A percentile compares a stretch with the other conserved stretches of the same genome.
These are phyloP conservation scores for Agaricus blazei DNA, from an alignment of 768 basidiomycete species.

Conservation along the genomic window DNA sequence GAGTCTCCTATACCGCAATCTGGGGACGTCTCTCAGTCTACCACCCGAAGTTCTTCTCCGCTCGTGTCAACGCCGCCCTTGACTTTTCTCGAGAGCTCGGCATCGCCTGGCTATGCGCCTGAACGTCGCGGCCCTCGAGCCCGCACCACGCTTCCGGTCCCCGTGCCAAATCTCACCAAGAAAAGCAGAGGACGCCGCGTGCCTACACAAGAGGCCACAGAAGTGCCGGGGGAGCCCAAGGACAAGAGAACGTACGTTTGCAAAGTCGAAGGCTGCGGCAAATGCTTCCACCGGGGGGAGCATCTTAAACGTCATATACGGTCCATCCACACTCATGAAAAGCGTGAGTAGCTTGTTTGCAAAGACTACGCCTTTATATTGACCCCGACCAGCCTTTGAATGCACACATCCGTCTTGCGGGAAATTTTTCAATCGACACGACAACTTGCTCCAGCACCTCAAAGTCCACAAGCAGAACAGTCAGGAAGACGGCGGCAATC, in stretches of 20 bases:
- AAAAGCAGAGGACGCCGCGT: constrained; percentile 77
- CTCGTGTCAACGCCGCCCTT: constrained; percentile 8
- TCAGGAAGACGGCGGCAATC: constrained; percentile 9
- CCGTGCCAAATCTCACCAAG: constrained; percentile 75
- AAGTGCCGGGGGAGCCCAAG: constrained; percentile 19
- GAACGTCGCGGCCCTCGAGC: constrained; percentile 43
- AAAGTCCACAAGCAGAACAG: constrained; percentile 53
- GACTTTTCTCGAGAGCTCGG: constrained; percentile 15
- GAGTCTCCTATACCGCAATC: constrained; percentile 6
- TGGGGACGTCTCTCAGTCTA: constrained; percentile 3
- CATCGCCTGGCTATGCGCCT: constrained; percentile 11
- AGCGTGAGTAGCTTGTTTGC: constrained; percentile 48
- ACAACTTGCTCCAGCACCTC: constrained; percentile 76
- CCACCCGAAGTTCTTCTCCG: constrained; percentile 9
- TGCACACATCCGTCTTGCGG: constrained; percentile 65
- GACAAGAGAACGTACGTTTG: constrained; percentile 48
- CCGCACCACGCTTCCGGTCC: constrained; percentile 56
- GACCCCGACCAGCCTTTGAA: constrained; percentile 50
- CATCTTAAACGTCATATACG: constrained; percentile 75
- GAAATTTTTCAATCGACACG: constrained; percentile 73
- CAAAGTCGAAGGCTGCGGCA: constrained; percentile 64
- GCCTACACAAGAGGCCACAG: constrained; percentile 40
- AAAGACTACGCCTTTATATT: background rate
- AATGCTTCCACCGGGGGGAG: constrained; percentile 69
- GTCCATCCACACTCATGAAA: constrained; percentile 72